Evolutionary conservation across 2,329 filamentous ascomycete genomes (phyloP).

Genomic region (Cytospora piceicola): DNA sequence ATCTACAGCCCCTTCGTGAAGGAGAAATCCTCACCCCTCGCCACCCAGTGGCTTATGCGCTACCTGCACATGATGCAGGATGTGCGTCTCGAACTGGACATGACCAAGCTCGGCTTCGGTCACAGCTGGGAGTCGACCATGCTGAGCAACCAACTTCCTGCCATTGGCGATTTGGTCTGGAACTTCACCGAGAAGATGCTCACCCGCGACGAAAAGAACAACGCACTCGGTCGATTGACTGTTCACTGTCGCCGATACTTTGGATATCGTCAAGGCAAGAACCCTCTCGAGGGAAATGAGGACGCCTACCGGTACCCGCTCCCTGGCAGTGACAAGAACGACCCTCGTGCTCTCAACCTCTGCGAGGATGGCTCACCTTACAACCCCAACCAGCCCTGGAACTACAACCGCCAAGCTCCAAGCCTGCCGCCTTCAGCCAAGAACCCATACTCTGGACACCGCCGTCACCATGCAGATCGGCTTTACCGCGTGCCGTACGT

Average conservation of each 20-base stretch:
- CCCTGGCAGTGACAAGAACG: constrained; percentile 1
- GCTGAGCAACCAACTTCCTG: constrained; percentile 35
- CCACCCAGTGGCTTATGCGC: constrained; percentile 41
- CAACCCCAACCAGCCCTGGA: constrained; percentile 10
- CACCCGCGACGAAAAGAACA: constrained; percentile 33
- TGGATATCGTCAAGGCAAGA: constrained; percentile 32
- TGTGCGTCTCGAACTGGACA: constrained; percentile 47
- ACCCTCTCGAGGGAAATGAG: neutral
- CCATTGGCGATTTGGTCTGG: constrained; percentile 37
- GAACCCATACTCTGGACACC: constrained; percentile 25
- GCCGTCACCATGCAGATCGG: constrained; percentile 21
- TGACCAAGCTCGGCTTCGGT: constrained; percentile 44
- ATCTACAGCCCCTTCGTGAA: constrained; percentile 45
- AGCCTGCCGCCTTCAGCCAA: constrained; percentile 28
- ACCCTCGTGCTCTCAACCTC: neutral
- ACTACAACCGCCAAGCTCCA: constrained; percentile 9
- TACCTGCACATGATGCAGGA: constrained; percentile 44
- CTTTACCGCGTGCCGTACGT: constrained; percentile 36
- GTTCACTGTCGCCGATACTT: constrained; percentile 44
- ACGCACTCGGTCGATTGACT: constrained; percentile 38
- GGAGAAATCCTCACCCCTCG: constrained; percentile 40
- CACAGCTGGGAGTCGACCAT: constrained; percentile 33
- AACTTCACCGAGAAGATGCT: constrained; percentile 36
- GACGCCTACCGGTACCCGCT: constrained; percentile 4
- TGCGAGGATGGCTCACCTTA: neutral